phyloP scores from a whole-genome alignment of 1,139 yeast species.

The Taiozyma onychis region DNA sequence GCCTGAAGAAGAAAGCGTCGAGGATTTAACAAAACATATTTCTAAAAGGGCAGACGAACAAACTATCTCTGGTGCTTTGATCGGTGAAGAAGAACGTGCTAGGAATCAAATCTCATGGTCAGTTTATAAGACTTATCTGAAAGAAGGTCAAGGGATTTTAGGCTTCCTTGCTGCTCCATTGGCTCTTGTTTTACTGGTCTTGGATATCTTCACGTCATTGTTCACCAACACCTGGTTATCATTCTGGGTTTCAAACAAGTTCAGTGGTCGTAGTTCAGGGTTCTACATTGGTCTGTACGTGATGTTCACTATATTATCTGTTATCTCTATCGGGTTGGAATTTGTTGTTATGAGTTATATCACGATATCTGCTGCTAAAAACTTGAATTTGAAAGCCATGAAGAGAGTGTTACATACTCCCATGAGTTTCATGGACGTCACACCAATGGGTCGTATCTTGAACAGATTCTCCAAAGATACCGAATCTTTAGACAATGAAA shows the following conservation, averaged over 20 bases:
- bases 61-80: conserved; percentile 31
- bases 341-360: conserved; percentile 51
- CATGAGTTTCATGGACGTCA: conserved; percentile 60
- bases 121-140: conserved; percentile 48
- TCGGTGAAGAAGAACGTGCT: conserved; percentile 44
- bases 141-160: conserved; percentile 41
- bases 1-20: conserved; percentile 15
- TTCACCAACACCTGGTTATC: conserved; percentile 82
- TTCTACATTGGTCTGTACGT: conserved; percentile 71
- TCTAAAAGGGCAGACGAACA: conserved; percentile 21
- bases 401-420: conserved; percentile 68
- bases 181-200: conserved; percentile 32
- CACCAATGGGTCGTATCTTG: conserved; percentile 65
- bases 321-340: conserved; percentile 43
- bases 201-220: conserved; percentile 51
- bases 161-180: conserved; percentile 37
- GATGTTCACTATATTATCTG: conserved; percentile 44
- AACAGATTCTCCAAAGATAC: conserved; percentile 78
- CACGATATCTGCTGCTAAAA: conserved; percentile 39
- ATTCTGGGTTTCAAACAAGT: conserved; percentile 68
- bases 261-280: conserved; percentile 38
- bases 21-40: conserved; percentile 12
- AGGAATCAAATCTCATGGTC: conserved; percentile 39
- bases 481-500: conserved; percentile 72
- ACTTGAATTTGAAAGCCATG: conserved; percentile 47